These are phyloP conservation scores for Ampelocalamus luodianensis DNA, from an alignment of 176 grass and related monocot species.

Conservation along the genomic window DNA sequence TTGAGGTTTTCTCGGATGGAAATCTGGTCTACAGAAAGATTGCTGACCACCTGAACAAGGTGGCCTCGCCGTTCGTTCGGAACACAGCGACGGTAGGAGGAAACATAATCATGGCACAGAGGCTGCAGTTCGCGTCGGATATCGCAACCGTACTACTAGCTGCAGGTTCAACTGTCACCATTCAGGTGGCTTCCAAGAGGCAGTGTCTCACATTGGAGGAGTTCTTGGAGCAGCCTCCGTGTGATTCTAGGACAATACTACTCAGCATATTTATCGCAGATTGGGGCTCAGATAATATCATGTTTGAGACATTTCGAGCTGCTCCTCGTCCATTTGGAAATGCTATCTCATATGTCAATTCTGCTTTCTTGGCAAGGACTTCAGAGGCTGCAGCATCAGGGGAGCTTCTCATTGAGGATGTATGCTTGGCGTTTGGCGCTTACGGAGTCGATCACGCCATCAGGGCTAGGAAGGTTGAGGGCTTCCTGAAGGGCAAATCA, in stretches of 20 bases:
- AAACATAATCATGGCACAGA: conserved; percentile 84
- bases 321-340: conserved; percentile 81
- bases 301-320: conserved; percentile 80
- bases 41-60: conserved; percentile 68
- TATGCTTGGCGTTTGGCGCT: conserved; percentile 73
- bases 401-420: conserved; percentile 51
- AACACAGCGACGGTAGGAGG: conserved; percentile 87
- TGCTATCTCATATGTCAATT: conserved; percentile 83
- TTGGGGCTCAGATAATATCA: conserved; percentile 52
- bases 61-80: conserved; percentile 70
- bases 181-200: conserved; percentile 59
- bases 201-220: conserved; percentile 59
- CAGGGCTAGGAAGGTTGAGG: conserved; percentile 74
- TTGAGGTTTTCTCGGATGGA: conserved; percentile 64
- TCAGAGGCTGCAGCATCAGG: conserved; percentile 48
- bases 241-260: conserved; percentile 59
- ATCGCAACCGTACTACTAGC: conserved; percentile 76
- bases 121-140: conserved; percentile 64
- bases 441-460: conserved; percentile 66
- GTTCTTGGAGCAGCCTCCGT: conserved; percentile 77
- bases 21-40: conserved; percentile 60
- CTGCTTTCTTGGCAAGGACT: conserved; percentile 73
- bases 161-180: conserved; percentile 53
- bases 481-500: conserved; percentile 68
- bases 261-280: conserved; percentile 69